Conservation (phyloP, 2,329 filamentous ascomycete genomes). For the Botryotinia narcissicola region DNA sequence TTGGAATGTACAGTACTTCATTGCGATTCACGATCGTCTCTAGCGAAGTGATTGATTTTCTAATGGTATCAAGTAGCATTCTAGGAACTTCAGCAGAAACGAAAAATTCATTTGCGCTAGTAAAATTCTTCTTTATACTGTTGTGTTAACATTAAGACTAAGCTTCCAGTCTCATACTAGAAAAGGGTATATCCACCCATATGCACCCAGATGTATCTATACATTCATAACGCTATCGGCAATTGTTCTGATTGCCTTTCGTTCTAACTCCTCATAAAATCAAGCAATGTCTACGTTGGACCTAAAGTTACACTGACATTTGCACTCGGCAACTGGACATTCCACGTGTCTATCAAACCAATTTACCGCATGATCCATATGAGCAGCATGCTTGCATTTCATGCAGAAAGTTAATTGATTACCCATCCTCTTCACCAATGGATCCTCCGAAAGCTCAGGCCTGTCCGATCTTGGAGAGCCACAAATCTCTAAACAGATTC, state of each 20-base stretch:
- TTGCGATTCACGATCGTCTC: neutral
- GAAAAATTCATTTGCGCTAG: neutral
- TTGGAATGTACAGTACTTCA: too few species aligned
- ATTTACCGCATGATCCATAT: conserved; percentile 63
- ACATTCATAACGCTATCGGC: conserved; percentile 2
- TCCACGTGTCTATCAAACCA: conserved; percentile 66
- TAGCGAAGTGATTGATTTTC: neutral
- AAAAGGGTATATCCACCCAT: conserved; percentile 8
- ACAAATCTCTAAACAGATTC: conserved; percentile 65
- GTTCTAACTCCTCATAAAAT: neutral
- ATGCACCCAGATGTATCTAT: neutral
- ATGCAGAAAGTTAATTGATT: conserved; percentile 68
- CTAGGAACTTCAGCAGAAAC: neutral
- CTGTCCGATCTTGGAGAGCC: conserved; percentile 61
- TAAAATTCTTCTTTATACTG: neutral
- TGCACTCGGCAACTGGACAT: conserved; percentile 67
- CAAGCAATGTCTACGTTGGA: conserved; percentile 12
- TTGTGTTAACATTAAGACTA: neutral
- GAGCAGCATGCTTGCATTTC: conserved; percentile 65
- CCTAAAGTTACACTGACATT: conserved; percentile 53
- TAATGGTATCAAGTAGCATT: neutral
- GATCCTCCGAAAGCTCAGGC: conserved; percentile 51
- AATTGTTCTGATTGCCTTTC: neutral
- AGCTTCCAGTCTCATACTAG: neutral
- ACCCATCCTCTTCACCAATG: conserved; percentile 47